Conservation (phyloP, 192 early-diverging fungal genomes). For the Gigaspora rosea region DNA sequence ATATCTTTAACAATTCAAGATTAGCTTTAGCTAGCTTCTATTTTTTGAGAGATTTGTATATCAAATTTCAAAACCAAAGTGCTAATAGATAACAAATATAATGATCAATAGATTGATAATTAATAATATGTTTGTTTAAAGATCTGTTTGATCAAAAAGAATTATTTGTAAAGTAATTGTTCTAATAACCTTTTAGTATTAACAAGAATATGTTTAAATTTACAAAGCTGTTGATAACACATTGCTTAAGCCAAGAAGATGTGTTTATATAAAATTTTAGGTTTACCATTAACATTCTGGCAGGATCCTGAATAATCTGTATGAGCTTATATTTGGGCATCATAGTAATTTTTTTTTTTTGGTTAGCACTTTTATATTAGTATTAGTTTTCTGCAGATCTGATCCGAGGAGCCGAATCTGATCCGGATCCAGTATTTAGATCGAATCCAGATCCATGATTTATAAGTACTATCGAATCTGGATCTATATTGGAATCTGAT, state of each 20-base stretch:
- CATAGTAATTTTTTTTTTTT: too few species aligned
- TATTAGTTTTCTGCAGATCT: too few species aligned
- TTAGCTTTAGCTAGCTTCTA: conserved; percentile 14
- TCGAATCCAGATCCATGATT: too few species aligned
- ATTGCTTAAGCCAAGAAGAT: conserved; percentile 1
- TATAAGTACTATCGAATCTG: too few species aligned
- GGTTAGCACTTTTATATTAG: too few species aligned
- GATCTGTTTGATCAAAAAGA: neutral
- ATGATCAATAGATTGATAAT: neutral
- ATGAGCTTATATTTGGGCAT: too few species aligned
- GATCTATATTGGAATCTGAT: too few species aligned
- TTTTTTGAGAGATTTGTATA: conserved; percentile 10
- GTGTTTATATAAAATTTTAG: neutral
- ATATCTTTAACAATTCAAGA: conserved; percentile 2
- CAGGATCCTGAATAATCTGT: too few species aligned
- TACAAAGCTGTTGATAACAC: conserved; percentile 24
- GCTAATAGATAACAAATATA: neutral
- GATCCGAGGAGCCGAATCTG: too few species aligned
- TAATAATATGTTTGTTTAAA: neutral
- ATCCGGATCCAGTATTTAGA: too few species aligned
- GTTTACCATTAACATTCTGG: neutral
- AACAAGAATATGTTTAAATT: neutral
- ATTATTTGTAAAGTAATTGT: neutral
- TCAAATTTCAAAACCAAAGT: conserved; percentile 21
- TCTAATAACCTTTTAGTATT: neutral